Percentiles rank a stretch among this genome's conserved stretches.
Conservation (phyloP, 352 stramenopile species). For the Phytophthora colocasiae region DNA sequence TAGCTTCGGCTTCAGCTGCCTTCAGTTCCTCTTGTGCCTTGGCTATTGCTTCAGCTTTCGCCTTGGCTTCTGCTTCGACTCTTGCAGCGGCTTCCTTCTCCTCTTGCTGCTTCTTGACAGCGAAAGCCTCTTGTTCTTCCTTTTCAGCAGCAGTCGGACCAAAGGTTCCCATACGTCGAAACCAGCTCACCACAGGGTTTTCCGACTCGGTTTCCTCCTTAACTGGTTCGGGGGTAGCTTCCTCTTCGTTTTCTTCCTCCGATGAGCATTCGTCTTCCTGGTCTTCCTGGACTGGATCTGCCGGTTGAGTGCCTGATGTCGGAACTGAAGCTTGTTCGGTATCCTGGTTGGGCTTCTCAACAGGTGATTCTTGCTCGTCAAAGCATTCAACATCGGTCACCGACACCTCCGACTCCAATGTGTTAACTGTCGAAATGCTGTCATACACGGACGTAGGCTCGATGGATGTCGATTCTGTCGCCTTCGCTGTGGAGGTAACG, state of each 20-base stretch:
- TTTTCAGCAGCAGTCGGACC: constrained; percentile 22
- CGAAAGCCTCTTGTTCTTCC: constrained; percentile 15
- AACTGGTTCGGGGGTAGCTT: constrained; percentile 1
- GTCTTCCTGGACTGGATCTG: constrained; percentile 4
- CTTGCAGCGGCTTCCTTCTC: constrained; percentile 24
- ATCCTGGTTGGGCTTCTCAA: constrained; percentile 2
- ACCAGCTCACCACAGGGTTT: constrained; percentile 38
- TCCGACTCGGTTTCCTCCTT: constrained; percentile 32
- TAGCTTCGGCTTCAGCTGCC: constrained; percentile 10
- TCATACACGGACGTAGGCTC: constrained; percentile 8
- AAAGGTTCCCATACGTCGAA: constrained; percentile 41
- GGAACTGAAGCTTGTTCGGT: not conserved
- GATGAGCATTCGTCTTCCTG: constrained; percentile 12
- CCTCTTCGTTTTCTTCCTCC: constrained; percentile 11
- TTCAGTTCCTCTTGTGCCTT: constrained; percentile 13
- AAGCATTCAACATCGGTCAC: constrained; percentile 1
- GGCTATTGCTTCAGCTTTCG: constrained; percentile 5
- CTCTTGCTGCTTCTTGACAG: constrained; percentile 20
- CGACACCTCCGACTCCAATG: not conserved
- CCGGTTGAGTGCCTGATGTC: constrained; percentile 1
- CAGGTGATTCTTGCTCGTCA: constrained; percentile 1
- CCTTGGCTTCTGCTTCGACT: constrained; percentile 17
- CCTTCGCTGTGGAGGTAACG: not conserved
- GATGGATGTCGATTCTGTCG: not conserved
- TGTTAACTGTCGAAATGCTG: constrained; percentile 3